A percentile compares a stretch with the other conserved stretches of the same genome.
Evolutionary conservation across 805 yeast species (phyloP).

Genomic region (Lipomyces orientalis): DNA sequence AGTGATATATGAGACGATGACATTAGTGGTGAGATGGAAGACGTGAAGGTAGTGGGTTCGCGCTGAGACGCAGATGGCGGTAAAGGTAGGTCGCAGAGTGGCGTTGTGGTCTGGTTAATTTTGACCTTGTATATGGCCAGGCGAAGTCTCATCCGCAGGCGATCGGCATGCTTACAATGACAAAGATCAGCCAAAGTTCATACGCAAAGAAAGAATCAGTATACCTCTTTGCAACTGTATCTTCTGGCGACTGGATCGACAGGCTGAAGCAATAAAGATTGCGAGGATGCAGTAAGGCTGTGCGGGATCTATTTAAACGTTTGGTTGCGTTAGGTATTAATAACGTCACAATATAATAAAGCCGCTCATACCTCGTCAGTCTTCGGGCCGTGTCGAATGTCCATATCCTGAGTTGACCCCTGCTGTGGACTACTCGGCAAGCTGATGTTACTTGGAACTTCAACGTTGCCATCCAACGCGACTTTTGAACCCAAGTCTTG

Average conservation of each 20-base stretch:
- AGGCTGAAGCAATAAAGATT: neutral
- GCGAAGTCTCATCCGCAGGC: conserved; percentile 43
- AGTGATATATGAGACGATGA: neutral
- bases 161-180: conserved; percentile 38
- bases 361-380: neutral
- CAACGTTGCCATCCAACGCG: neutral
- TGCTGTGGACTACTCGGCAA: conserved; percentile 21
- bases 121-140: conserved; percentile 47
- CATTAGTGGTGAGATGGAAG: conserved; percentile 2
- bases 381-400: neutral
- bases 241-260: neutral
- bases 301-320: neutral
- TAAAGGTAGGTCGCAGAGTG: conserved; percentile 40
- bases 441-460: neutral
- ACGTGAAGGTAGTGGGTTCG: neutral
- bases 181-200: neutral
- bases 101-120: conserved; percentile 43
- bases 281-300: neutral
- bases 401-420: neutral
- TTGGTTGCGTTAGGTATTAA: neutral
- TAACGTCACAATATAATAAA: neutral
- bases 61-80: neutral
- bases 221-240: conserved; percentile 12
- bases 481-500: neutral
- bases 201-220: neutral